Base-by-base conservation (phyloP, 2,329 filamentous ascomycete species). In the Neurospora sp. region DNA sequence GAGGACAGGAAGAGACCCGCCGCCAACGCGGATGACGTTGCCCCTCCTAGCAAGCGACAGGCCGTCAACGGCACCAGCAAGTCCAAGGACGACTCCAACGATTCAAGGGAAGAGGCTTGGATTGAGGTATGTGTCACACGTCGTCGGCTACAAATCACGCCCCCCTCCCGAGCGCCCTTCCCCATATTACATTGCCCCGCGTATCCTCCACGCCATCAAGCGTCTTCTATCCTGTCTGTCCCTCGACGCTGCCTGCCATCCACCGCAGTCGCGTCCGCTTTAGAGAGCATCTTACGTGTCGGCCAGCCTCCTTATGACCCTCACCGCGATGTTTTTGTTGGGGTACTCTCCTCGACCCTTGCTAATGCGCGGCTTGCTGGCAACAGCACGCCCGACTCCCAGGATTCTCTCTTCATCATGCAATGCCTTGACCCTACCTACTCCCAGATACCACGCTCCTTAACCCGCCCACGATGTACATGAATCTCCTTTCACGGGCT, bases 1-100 rank as follows among this genome's bases (percentile, higher is more conserved):
- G 96, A 99, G 87, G 96, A 98, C 86, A 93, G 96, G 88, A 99
- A 99, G 88, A 90, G 96, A 88, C 91, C 93, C 79, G 92, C 93
- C 79, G 87, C 91, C 76, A 87, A 88, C 82, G 91, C 91, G 79
- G 92, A 96, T 80, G 93, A 97, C 76, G 85, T 92, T 78, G 92
- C 91, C 74, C 95, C 95, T 75, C 94, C 95, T 28, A 91, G 90
- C 78, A 99, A 98, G 86, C 91, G 93, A 82, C 92, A 97, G 81
- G 92, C 93, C 70, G 87, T 95, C 74, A 97, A 97, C 85, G 93
- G 93, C 77, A 82, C 85, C 73, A 85, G 82, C 77, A 87, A 86
- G 75, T 79, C 81, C 74, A 85, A 85, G 72, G 86, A 87, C 71
- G 85, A 88, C 71, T 80, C 83, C 66, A 80, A 81, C 76, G 86